A percentile compares a stretch with the other conserved stretches of the same genome.
These are phyloP conservation scores for Phytophthora fragariaefolia DNA, from an alignment of 352 stramenopile genomes.

Conservation along the genomic window DNA sequence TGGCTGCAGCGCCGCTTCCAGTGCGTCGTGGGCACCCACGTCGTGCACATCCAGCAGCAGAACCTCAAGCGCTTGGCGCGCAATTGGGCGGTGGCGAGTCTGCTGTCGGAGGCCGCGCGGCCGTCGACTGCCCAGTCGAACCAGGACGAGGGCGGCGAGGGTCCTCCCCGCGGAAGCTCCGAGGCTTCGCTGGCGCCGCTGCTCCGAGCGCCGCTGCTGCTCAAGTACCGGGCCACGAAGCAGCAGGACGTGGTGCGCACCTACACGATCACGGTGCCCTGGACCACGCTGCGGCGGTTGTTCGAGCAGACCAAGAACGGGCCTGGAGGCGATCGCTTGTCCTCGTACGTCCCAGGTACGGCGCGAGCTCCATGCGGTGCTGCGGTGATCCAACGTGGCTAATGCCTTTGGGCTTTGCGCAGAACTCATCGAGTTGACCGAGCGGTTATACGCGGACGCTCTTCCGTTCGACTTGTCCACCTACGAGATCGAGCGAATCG, in stretches of 20 bases:
- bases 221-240: conserved; percentile 58
- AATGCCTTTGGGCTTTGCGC: conserved; percentile 12
- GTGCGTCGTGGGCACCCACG: conserved; percentile 60
- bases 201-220: conserved; percentile 47
- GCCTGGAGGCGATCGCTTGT: conserved; percentile 15
- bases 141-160: conserved; percentile 12
- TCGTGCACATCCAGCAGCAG: conserved; percentile 53
- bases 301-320: conserved; percentile 41
- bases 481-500: conserved; percentile 57
- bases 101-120: conserved; percentile 33
- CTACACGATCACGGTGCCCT: conserved; percentile 72
- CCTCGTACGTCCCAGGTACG: conserved; percentile 40
- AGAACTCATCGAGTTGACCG: conserved; percentile 65
- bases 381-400: conserved; percentile 21
- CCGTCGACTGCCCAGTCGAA: conserved; percentile 14
- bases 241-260: conserved; percentile 48
- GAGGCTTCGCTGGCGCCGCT: conserved; percentile 21
- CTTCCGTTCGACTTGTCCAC: conserved; percentile 59
- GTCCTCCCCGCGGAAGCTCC: background rate
- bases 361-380: background rate
- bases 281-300: conserved; percentile 52
- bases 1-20: conserved; percentile 82
- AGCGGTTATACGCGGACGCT: conserved; percentile 59
- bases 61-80: conserved; percentile 64
- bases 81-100: conserved; percentile 51